These are phyloP conservation scores for Saccharomycopsis crataegensis DNA, from an alignment of 1,139 yeast genomes.

Conservation along the genomic window DNA sequence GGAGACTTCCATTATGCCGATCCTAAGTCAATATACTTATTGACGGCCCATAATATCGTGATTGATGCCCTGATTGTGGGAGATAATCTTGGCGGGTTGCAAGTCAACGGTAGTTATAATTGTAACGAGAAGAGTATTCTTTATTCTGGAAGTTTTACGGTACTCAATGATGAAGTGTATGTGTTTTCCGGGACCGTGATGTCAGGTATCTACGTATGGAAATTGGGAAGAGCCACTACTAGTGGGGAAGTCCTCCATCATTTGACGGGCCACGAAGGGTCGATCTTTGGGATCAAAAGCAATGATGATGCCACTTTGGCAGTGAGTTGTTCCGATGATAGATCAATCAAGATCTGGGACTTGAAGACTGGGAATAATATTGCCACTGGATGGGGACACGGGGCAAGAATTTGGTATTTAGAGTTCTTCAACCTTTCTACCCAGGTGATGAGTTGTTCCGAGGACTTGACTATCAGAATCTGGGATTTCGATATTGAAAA, in stretches of 20 bases:
- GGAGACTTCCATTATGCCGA: slow-evolving; percentile 40
- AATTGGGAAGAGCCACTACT: slow-evolving; percentile 26
- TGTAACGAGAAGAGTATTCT: slow-evolving; percentile 75
- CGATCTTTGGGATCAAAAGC: slow-evolving; percentile 74
- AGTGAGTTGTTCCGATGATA: slow-evolving; percentile 86
- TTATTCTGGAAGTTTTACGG: slow-evolving; percentile 73
- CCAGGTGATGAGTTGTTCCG: slow-evolving; percentile 62
- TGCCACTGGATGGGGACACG: slow-evolving; percentile 94
- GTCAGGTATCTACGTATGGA: slow-evolving; percentile 83
- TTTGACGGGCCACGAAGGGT: slow-evolving; percentile 77
- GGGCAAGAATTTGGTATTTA: slow-evolving; percentile 86
- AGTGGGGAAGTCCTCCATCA: slow-evolving; percentile 43
- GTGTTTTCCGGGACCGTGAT: slow-evolving; percentile 91
- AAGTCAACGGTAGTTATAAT: slow-evolving; percentile 36
- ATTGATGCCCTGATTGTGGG: slow-evolving; percentile 36
- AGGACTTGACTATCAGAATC: slow-evolving; percentile 79
- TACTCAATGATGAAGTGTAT: slow-evolving; percentile 37
- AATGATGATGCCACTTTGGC: slow-evolving; percentile 49
- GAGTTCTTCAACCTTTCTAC: slow-evolving; percentile 39
- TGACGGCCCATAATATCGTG: slow-evolving; percentile 79
- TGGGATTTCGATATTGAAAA: slow-evolving; percentile 44
- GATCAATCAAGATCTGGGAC: slow-evolving; percentile 77
- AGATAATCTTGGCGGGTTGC: slow-evolving; percentile 21
- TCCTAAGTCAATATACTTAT: slow-evolving; percentile 34
- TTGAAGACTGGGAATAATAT: slow-evolving; percentile 46